Base-by-base conservation (phyloP, 2,329 filamentous ascomycete genomes). In the Massarina eburnea region DNA sequence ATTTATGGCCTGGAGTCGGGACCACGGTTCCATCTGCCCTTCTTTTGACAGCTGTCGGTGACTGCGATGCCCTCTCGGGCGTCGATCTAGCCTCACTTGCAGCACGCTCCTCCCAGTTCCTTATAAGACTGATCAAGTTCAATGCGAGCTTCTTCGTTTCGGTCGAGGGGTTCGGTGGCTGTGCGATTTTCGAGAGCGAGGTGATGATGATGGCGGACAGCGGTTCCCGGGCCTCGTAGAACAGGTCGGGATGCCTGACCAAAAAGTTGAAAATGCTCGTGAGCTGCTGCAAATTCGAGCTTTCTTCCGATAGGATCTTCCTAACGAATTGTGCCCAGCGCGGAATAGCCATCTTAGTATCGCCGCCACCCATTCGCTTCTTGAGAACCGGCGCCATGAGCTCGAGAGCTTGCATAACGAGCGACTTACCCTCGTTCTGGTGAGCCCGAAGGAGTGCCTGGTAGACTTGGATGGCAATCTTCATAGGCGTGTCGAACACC, bases 261-360 rank as follows among this genome's bases (percentile, higher is more conserved):
- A 99, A 78, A 72, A 99, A 99, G 62, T 96, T 88, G 76, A 96
- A 97, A 59, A 99, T 97, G 73, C 88, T 94, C 42, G 91, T 96
- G 74, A 97, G 87, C 72, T 97, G 94, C 70, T 95, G 91, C 37
- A 92, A 80, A 59, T 99, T 99, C 52, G 94, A 89, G 20, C 89
- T 91, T 70, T 99, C 94, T 66, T 99, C 95, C 3, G 90, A 86
- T 18, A 99, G 74, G 21, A 99, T 95, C 43, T 91, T 89, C 33
- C 92, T 84, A 22, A 94, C 91, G 54, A 91, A 89, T 53, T 90
- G 85, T 7, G 91, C 89, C 94, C 92, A 99, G 9, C 91, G 78
- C 2, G 89, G 88, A 15, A 55, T 45, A 8, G 43, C 18, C 55
- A 81, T 80, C 55, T 89, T 87, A 55, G 95, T 87, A 41, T 84